Conservation (phyloP, 108 stramenopile genomes). For the Nannochloropsis gaditana region DNA sequence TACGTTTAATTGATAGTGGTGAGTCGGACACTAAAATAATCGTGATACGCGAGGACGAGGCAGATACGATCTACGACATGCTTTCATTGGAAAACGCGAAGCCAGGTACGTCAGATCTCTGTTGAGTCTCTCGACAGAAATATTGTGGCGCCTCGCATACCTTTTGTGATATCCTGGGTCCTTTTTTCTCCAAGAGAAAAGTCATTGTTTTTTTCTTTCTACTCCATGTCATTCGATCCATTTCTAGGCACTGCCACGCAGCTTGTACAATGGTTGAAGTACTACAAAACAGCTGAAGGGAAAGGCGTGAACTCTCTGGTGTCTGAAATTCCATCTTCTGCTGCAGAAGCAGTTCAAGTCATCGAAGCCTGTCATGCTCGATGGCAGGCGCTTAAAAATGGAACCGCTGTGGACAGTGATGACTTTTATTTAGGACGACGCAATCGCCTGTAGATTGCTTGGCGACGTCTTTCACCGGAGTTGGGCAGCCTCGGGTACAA, state of each 20-base stretch:
- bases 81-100: conserved; percentile 70
- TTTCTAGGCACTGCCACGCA: conserved; percentile 61
- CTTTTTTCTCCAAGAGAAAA: background rate
- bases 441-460: background rate
- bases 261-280: conserved; percentile 86
- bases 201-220: no score
- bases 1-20: conserved; percentile 93
- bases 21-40: conserved; percentile 96
- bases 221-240: background rate
- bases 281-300: conserved; percentile 94
- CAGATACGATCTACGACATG: conserved; percentile 63
- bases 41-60: conserved; percentile 72
- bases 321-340: conserved; percentile 63
- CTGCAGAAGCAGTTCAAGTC: conserved; percentile 62
- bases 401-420: background rate
- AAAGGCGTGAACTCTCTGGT: conserved; percentile 83
- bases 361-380: conserved; percentile 67
- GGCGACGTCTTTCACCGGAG: no score
- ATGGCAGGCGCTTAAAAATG: conserved; percentile 55
- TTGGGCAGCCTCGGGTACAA: no score
- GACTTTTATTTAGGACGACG: background rate
- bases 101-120: conserved; percentile 53
- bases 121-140: no score
- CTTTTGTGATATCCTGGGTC: background rate
- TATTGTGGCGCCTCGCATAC: no score